Base-by-base conservation (phyloP, 2,329 filamentous ascomycete species). In the Podosphaera aphanis region DNA sequence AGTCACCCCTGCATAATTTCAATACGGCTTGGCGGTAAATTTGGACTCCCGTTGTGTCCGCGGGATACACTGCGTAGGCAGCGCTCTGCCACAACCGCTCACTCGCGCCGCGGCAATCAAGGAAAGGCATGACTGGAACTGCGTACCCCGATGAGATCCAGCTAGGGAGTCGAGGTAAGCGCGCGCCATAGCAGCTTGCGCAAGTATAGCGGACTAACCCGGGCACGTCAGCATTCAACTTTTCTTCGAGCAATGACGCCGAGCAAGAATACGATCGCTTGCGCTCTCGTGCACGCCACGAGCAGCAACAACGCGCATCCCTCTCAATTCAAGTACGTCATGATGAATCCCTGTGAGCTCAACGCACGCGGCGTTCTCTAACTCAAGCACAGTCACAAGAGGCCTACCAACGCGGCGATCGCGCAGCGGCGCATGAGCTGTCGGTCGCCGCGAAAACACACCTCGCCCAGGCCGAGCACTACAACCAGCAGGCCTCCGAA, bases 231-330 rank as follows among this genome's bases (percentile, higher is more conserved):
- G 83, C 79, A 62, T 83, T 88, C 66, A 83, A 78, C 62, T 78
- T 84, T 60, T 70, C 69, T 48, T 68, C 77, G 53, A 74, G 73
- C 58, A 66, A 66, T 53, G 70, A 77, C 48, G 68, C 74, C 46
- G 86, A 95, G 66, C 74, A 70, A 54, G 86, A 95, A 65, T 95
- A 95, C 63, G 86, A 95, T 60, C 81, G 83, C 46, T 72, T 95
- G 39, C 83, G 90, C 57, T 77, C 79, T 54, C 70, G 86, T 16
- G 90, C 88, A 16, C 77, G 83, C 51, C 69, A 76, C 56, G 86
- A 93, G 67, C 83, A 80, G 48, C 66, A 69, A 44, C 83, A 90
- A 65, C 80, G 83, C 53, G 74, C 74, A 51, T 69, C 72, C 45
- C 93, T 82, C 65, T 86, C 85, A 58, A 74, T 83, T 51, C 68